Evolutionary conservation across 768 basidiomycete genomes (phyloP).

Genomic region (Termitomyces sp.): DNA sequence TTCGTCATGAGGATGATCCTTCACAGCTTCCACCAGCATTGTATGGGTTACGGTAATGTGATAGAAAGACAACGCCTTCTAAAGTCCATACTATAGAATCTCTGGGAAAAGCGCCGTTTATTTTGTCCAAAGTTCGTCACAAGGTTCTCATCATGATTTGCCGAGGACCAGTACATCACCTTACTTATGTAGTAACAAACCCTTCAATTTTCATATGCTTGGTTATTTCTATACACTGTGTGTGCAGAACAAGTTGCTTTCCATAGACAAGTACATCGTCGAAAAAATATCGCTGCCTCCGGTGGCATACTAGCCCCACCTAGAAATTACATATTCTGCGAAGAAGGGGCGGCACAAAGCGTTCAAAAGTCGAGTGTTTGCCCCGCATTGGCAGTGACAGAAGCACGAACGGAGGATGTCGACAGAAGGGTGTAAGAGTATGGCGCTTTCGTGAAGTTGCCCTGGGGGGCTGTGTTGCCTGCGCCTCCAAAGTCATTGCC

Average conservation of each 20-base stretch:
- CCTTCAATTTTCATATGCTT: neutral
- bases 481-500: conserved; percentile 33
- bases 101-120: neutral
- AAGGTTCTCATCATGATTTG: neutral
- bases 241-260: neutral
- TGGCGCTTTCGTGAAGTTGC: conserved; percentile 28
- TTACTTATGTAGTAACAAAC: neutral
- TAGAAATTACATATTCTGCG: neutral
- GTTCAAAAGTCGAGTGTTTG: conserved; percentile 25
- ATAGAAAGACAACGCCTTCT: conserved; percentile 1
- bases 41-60: neutral
- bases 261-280: neutral
- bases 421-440: conserved; percentile 28
- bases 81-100: conserved; percentile 3
- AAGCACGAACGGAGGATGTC: conserved; percentile 19
- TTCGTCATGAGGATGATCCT: conserved; percentile 30
- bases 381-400: conserved; percentile 25
- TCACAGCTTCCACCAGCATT: conserved; percentile 19
- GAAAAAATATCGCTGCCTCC: neutral
- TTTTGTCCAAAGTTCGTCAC: neutral
- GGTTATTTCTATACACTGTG: neutral
- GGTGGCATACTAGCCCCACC: neutral
- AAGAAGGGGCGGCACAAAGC: neutral
- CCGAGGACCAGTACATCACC: neutral
- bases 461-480: conserved; percentile 25